These are phyloP conservation scores for Betula pendula DNA, from an alignment of 306 rosid species.

Conservation along the genomic window DNA sequence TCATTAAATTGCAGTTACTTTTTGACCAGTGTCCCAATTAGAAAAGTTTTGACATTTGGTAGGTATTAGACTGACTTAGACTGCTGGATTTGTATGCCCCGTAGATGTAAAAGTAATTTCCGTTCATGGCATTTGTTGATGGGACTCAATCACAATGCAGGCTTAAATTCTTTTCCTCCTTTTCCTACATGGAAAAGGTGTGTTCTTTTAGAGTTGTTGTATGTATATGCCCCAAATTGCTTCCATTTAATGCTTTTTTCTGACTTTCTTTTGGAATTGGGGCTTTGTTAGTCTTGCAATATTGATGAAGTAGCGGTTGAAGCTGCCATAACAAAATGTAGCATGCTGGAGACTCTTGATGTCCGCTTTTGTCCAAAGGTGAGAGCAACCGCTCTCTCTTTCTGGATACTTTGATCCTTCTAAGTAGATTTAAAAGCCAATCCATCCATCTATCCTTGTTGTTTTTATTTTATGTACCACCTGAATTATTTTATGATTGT, in stretches of 20 bases:
- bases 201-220: not conserved
- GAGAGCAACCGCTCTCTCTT: conserved; percentile 8
- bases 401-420: not conserved
- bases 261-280: conserved; percentile 9
- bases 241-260: not conserved
- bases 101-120: too few relatives aligned
- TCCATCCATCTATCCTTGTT: not conserved
- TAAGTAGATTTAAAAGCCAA: not conserved
- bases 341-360: conserved; percentile 94
- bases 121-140: not conserved
- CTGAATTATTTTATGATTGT: not conserved
- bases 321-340: conserved; percentile 80
- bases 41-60: not conserved
- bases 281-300: conserved; percentile 72
- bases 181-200: not conserved
- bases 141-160: not conserved
- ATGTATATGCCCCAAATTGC: not conserved
- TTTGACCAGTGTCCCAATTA: not conserved
- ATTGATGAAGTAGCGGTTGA: conserved; percentile 78
- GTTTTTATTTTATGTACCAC: too few relatives aligned
- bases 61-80: not conserved
- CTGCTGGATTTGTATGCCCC: not conserved
- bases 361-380: conserved; percentile 97
- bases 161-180: not conserved
- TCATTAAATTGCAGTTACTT: not conserved